These are phyloP conservation scores for Psilocybe azurescens DNA, from an alignment of 768 basidiomycete species.

Conservation along the genomic window DNA sequence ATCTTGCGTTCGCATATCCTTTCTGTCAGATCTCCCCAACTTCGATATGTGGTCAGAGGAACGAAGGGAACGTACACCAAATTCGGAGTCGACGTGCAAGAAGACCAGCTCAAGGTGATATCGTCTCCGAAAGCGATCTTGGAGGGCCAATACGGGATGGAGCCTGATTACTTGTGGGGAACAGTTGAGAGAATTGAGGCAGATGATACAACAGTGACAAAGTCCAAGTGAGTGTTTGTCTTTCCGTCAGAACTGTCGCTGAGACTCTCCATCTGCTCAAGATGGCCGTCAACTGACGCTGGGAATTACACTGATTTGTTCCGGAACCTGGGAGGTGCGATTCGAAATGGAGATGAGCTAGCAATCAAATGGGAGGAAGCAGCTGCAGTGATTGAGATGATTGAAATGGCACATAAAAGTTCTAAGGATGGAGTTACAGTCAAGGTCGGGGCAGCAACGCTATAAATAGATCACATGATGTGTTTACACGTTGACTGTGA, in stretches of 20 bases:
- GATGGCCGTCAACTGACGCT: slow-evolving; percentile 65
- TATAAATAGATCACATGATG: slow-evolving; percentile 28
- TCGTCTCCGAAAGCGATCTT: slow-evolving; percentile 50
- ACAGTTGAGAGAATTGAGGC: slow-evolving; percentile 58
- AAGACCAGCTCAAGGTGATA: slow-evolving; percentile 72
- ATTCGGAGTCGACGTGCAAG: slow-evolving; percentile 79
- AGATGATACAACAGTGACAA: slow-evolving; percentile 47
- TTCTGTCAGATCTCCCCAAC: slow-evolving; percentile 67
- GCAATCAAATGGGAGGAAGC: slow-evolving; percentile 80
- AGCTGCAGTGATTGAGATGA: slow-evolving; percentile 72
- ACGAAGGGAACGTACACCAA: slow-evolving; percentile 76
- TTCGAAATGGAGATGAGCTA: slow-evolving; percentile 56
- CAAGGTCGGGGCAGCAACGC: slow-evolving; percentile 28
- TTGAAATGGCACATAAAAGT: slow-evolving; percentile 75
- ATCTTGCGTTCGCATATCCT: slow-evolving; percentile 74
- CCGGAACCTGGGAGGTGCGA: slow-evolving; percentile 67
- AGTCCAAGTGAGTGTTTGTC: slow-evolving; percentile 37
- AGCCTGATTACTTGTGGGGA: slow-evolving; percentile 69
- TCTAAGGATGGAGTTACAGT: slow-evolving; percentile 59
- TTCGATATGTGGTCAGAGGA: slow-evolving; percentile 76
- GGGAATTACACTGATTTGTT: slow-evolving; percentile 69
- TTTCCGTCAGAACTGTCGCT: slow-evolving; percentile 3
- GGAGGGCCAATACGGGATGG: slow-evolving; percentile 56
- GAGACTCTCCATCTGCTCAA: slow-evolving; percentile 29
- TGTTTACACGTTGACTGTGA: slow-evolving; percentile 31